Conservation (phyloP, 805 yeast species). For the Lachancea dasiensis region DNA sequence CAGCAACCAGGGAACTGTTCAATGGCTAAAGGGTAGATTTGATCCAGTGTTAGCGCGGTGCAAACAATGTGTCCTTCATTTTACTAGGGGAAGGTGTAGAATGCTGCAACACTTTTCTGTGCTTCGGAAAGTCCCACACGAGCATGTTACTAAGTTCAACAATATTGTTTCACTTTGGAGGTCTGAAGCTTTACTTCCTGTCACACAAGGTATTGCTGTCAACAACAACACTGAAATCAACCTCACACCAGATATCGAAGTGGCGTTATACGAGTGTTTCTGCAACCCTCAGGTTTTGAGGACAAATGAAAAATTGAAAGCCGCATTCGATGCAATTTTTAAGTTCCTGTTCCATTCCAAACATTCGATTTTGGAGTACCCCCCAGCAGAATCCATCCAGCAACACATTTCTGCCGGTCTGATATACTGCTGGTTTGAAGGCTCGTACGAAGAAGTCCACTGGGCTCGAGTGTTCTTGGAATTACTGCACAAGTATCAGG, state of each 20-base stretch:
- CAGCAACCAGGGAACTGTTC: constrained; percentile 39
- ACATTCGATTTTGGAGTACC: constrained; percentile 22
- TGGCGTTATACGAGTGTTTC: constrained; percentile 42
- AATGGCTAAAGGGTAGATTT: constrained; percentile 39
- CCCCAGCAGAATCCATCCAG: constrained; percentile 7
- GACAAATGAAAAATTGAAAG: constrained; percentile 32
- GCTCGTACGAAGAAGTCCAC: constrained; percentile 37
- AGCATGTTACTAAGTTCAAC: constrained; percentile 32
- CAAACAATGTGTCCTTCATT: constrained; percentile 46
- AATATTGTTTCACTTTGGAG: constrained; percentile 35
- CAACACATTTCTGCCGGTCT: constrained; percentile 42
- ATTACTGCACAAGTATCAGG: constrained; percentile 14
- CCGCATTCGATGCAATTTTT: constrained; percentile 35
- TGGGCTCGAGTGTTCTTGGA: constrained; percentile 43
- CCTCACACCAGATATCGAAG: constrained; percentile 22
- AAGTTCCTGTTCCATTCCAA: constrained; percentile 27
- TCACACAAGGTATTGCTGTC: constrained; percentile 19
- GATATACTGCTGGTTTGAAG: constrained; percentile 51
- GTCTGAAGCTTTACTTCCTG: constrained; percentile 22
- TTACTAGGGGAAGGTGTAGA: constrained; percentile 47
- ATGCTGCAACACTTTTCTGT: constrained; percentile 47
- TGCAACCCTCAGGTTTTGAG: constrained; percentile 48
- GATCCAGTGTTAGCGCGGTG: constrained; percentile 42
- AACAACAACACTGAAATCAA: constrained; percentile 18
- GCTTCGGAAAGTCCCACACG: constrained; percentile 44